Conservation (phyloP, 345 rosid species). For the Populus davidiana region DNA sequence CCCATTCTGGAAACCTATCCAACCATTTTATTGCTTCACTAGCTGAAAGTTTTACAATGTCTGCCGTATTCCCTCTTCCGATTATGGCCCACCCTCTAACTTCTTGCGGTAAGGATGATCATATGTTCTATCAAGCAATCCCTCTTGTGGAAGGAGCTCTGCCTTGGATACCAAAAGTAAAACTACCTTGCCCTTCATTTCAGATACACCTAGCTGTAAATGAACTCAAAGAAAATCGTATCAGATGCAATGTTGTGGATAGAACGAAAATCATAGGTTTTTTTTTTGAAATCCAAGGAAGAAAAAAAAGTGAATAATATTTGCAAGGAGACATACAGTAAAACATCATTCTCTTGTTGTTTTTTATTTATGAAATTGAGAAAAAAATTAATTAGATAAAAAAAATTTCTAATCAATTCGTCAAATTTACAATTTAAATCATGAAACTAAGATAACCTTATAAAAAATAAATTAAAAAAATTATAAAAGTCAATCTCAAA, state of each 20-base stretch:
- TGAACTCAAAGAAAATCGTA: constrained; percentile 12
- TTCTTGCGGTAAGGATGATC: constrained; percentile 39
- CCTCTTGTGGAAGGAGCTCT: constrained; percentile 48
- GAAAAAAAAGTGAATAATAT: too few species aligned
- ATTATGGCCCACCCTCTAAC: constrained; percentile 60
- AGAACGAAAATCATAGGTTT: not conserved
- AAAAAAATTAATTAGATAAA: too few species aligned
- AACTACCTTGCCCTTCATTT: constrained; percentile 55
- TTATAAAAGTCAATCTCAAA: too few species aligned
- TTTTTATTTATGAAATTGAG: too few species aligned
- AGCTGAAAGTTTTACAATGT: constrained; percentile 35
- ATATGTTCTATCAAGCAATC: constrained; percentile 53
- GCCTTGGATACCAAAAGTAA: constrained; percentile 63
- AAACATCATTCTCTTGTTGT: too few species aligned
- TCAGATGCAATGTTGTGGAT: not conserved
- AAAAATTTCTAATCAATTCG: too few species aligned
- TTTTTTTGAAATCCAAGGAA: too few species aligned
- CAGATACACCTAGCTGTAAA: constrained; percentile 46
- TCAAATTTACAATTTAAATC: fast-evolving
- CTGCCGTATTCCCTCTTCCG: constrained; percentile 46
- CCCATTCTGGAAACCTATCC: constrained; percentile 46
- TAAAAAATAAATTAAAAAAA: too few species aligned
- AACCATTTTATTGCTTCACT: constrained; percentile 38
- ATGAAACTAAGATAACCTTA: too few species aligned
- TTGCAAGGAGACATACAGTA: too few species aligned